phyloP scores from a whole-genome alignment of 2,329 filamentous ascomycete genomes.

The Fusarium hainanense region DNA sequence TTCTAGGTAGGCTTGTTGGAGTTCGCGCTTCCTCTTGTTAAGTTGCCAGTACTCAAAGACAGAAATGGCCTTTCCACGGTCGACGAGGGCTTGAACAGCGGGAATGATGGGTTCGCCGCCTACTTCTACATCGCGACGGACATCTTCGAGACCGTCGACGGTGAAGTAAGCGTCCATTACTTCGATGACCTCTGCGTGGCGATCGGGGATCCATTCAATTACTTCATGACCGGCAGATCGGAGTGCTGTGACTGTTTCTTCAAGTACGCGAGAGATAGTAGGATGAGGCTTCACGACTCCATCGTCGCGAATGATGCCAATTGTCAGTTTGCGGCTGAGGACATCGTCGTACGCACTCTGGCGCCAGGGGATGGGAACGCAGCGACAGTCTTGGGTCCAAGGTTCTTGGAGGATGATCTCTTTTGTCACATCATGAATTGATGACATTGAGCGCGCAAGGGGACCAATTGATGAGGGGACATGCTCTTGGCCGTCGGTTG shows the following conservation, averaged over 20 bases:
- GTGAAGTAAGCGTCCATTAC: slow-evolving; percentile 72
- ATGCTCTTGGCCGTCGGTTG: slow-evolving; percentile 72
- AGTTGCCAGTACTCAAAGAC: slow-evolving; percentile 76
- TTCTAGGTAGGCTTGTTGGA: slow-evolving; percentile 60
- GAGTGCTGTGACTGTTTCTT: slow-evolving; percentile 53
- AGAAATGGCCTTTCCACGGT: slow-evolving; percentile 63
- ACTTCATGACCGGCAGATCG: slow-evolving; percentile 63
- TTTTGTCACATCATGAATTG: slow-evolving; percentile 61
- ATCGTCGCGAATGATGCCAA: slow-evolving; percentile 64
- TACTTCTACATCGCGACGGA: slow-evolving; percentile 62
- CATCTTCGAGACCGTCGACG: slow-evolving; percentile 72
- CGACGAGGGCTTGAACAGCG: slow-evolving; percentile 67
- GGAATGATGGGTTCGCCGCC: slow-evolving; percentile 70
- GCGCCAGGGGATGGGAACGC: slow-evolving; percentile 65
- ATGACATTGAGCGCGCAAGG: slow-evolving; percentile 58
- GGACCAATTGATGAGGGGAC: slow-evolving; percentile 72
- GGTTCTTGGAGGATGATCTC: slow-evolving; percentile 59
- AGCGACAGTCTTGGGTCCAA: slow-evolving; percentile 66
- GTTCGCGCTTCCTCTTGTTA: slow-evolving; percentile 65
- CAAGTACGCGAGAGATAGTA: slow-evolving; percentile 60
- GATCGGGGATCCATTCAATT: slow-evolving; percentile 61
- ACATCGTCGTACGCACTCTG: slow-evolving; percentile 55
- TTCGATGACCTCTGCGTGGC: slow-evolving; percentile 66
- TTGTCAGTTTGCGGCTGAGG: slow-evolving; percentile 57
- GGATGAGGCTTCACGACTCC: slow-evolving; percentile 66